phyloP scores from a whole-genome alignment of 805 yeast genomes.

The Osmozyma mogii region DNA sequence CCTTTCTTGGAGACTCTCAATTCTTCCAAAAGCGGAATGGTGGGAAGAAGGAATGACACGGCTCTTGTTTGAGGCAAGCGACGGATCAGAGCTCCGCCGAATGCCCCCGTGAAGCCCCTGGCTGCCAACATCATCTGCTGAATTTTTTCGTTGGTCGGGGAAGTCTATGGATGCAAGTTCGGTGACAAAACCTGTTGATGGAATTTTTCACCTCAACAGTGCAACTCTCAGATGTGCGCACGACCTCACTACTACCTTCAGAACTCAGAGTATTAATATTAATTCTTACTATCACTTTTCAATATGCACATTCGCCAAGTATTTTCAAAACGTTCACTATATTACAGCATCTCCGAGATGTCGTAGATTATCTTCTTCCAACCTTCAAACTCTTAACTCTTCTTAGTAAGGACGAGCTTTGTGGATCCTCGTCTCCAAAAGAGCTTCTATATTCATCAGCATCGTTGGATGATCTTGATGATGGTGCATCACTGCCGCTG shows the following conservation, averaged over 20 bases:
- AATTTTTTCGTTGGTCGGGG: conserved; percentile 1
- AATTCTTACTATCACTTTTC: not conserved
- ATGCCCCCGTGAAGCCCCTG: not conserved
- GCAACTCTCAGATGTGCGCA: conserved; percentile 2
- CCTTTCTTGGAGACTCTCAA: conserved; percentile 23
- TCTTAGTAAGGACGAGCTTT: conserved; percentile 48
- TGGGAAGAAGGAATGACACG: conserved; percentile 28
- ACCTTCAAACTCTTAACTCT: conserved; percentile 89
- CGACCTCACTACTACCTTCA: too few relatives aligned
- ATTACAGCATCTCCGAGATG: too few relatives aligned
- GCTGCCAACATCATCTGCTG: not conserved
- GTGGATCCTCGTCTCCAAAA: conserved; percentile 9
- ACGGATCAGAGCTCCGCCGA: conserved; percentile 8
- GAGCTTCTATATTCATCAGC: conserved; percentile 4
- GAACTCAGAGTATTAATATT: too few relatives aligned
- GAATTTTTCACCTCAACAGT: too few relatives aligned
- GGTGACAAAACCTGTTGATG: too few relatives aligned
- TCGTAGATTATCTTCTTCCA: conserved; percentile 40
- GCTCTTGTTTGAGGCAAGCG: too few relatives aligned
- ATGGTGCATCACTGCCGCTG: conserved; percentile 21
- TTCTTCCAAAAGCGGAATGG: conserved; percentile 22
- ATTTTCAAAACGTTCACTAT: too few relatives aligned
- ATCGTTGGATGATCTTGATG: conserved; percentile 27
- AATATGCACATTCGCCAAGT: too few relatives aligned
- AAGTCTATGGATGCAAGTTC: not conserved